Conservation (phyloP, 768 basidiomycete genomes). For the Cyclocybe cylindracea region DNA sequence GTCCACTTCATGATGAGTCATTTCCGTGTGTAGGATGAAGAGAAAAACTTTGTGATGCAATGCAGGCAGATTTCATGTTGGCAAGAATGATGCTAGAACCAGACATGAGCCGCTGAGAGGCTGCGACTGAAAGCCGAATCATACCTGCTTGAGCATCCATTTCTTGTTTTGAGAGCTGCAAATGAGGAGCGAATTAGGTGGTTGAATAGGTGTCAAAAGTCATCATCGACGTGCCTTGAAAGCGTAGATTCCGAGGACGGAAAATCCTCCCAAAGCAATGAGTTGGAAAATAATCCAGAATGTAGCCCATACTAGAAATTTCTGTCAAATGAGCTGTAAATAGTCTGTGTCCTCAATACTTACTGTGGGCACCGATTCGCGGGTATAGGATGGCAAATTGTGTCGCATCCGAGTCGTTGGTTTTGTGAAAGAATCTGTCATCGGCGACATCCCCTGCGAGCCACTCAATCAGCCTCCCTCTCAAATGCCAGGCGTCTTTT, state of each 20-base stretch:
- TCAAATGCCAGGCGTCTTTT: no score
- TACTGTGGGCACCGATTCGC: slow-evolving; percentile 70
- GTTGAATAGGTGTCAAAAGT: not conserved
- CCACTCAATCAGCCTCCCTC: no score
- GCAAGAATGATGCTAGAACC: slow-evolving; percentile 56
- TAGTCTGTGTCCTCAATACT: slow-evolving; percentile 14
- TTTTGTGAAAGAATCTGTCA: slow-evolving; percentile 92
- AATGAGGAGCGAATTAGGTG: slow-evolving; percentile 5
- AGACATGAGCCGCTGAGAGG: slow-evolving; percentile 4
- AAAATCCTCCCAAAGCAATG: slow-evolving; percentile 72
- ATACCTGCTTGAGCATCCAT: slow-evolving; percentile 76
- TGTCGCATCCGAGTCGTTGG: slow-evolving; percentile 90
- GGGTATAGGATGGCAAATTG: slow-evolving; percentile 84
- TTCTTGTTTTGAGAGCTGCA: slow-evolving; percentile 51
- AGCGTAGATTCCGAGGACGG: slow-evolving; percentile 76
- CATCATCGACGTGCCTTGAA: slow-evolving; percentile 65
- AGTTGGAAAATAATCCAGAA: slow-evolving; percentile 85
- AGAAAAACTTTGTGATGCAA: not conserved
- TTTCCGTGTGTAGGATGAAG: no score
- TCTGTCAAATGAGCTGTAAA: not conserved
- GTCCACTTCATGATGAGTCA: no score
- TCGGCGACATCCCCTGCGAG: slow-evolving; percentile 87
- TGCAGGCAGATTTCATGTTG: slow-evolving; percentile 41
- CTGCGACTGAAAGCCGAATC: not conserved
- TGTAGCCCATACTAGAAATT: slow-evolving; percentile 72